phyloP scores from a whole-genome alignment of 1,284 basidiomycete genomes.

The Sanghuangporus baumii region DNA sequence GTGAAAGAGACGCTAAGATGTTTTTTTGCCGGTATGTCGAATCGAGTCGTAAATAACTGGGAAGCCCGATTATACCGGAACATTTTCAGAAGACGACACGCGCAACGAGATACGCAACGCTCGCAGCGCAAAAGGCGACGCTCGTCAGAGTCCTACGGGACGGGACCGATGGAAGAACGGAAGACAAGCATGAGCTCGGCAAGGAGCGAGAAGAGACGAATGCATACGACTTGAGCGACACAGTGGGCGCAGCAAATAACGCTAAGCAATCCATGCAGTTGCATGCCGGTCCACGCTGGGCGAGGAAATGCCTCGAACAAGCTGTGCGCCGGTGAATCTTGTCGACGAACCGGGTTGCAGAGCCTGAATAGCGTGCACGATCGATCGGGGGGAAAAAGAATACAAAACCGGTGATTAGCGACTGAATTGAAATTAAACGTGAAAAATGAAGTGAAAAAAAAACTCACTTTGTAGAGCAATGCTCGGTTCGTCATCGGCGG shows the following conservation, averaged over 20 bases:
- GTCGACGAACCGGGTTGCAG: conserved; percentile 11
- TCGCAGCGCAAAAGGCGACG: conserved; percentile 9
- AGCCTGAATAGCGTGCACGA: not conserved
- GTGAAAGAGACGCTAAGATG: too few relatives aligned
- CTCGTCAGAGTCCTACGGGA: conserved; percentile 3
- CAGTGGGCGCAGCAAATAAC: not conserved
- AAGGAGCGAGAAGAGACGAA: not conserved
- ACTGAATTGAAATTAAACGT: not conserved
- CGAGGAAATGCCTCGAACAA: conserved; percentile 10
- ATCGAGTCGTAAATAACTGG: too few relatives aligned
- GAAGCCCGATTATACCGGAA: not conserved
- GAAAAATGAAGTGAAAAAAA: not conserved
- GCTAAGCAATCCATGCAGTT: conserved; percentile 15
- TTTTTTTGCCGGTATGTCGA: too few relatives aligned
- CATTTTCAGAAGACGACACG: conserved; percentile 3
- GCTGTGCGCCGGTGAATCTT: conserved; percentile 14
- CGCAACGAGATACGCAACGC: conserved; percentile 8
- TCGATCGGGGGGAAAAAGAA: not conserved
- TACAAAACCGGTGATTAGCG: not conserved
- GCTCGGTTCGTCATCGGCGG: conserved; percentile 8
- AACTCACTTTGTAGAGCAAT: conserved; percentile 8
- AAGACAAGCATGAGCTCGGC: not conserved
- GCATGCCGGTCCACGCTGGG: conserved; percentile 7
- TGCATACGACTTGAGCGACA: conserved; percentile 8
- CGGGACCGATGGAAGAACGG: not conserved